phyloP scores from a whole-genome alignment of 2,329 filamentous ascomycete genomes.

The Trichothecium sympodiale region DNA sequence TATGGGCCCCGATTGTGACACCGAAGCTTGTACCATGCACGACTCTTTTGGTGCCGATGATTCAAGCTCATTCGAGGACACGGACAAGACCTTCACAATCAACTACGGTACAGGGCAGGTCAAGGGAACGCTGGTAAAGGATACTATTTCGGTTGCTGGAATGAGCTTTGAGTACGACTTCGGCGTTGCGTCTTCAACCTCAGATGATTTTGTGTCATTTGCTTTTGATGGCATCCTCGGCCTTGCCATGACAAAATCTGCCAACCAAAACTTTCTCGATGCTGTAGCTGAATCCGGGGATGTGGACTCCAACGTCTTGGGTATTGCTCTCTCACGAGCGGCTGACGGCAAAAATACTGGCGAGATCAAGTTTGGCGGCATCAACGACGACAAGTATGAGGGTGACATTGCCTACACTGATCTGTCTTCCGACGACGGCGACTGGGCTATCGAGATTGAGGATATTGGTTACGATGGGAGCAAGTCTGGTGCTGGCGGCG shows the following conservation, averaged over 20 bases:
- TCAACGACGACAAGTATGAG: slow-evolving; percentile 54
- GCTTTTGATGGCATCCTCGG: slow-evolving; percentile 85
- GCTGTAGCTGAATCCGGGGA: slow-evolving; percentile 43
- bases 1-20: slow-evolving; percentile 59
- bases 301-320: slow-evolving; percentile 55
- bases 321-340: slow-evolving; percentile 57
- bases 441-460: slow-evolving; percentile 65
- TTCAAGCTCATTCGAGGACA: slow-evolving; percentile 51
- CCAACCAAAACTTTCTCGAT: slow-evolving; percentile 56
- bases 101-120: slow-evolving; percentile 71
- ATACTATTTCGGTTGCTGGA: slow-evolving; percentile 56
- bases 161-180: slow-evolving; percentile 56
- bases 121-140: slow-evolving; percentile 52
- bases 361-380: slow-evolving; percentile 64
- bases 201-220: slow-evolving; percentile 63
- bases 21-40: slow-evolving; percentile 56
- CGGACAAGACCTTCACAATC: slow-evolving; percentile 48
- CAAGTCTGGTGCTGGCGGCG: slow-evolving; percentile 40
- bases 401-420: slow-evolving; percentile 59
- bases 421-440: slow-evolving; percentile 35
- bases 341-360: slow-evolving; percentile 58
- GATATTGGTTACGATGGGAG: slow-evolving; percentile 53
- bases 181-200: slow-evolving; percentile 61
- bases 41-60: slow-evolving; percentile 55
- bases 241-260: slow-evolving; percentile 51